phyloP scores from a whole-genome alignment of 1,284 basidiomycete species.

The Sanguinoderma infundibulare region DNA sequence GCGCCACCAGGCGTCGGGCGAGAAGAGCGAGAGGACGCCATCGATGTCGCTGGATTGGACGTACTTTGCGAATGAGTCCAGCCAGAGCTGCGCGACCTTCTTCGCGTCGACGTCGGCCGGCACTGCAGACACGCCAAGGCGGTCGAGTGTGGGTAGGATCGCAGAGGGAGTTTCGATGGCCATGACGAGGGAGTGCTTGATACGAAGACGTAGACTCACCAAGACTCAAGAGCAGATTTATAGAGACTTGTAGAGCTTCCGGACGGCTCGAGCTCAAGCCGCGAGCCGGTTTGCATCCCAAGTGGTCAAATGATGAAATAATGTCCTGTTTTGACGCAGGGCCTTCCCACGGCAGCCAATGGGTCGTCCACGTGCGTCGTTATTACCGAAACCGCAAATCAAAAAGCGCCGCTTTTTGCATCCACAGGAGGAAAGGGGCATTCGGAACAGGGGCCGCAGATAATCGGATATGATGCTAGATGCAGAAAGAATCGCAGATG shows the following conservation, averaged over 20 bases:
- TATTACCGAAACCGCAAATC: too few species aligned
- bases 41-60: slow-evolving; percentile 41
- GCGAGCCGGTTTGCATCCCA: too few species aligned
- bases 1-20: slow-evolving; percentile 56
- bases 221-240: too few species aligned
- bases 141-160: slow-evolving; percentile 50
- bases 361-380: too few species aligned
- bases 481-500: too few species aligned
- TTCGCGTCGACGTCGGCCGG: slow-evolving; percentile 42
- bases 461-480: too few species aligned
- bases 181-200: slow-evolving; percentile 21
- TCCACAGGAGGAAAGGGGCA: too few species aligned
- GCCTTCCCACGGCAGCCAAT: slow-evolving; percentile 19
- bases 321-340: slow-evolving; percentile 16
- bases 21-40: slow-evolving; percentile 43
- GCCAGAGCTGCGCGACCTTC: slow-evolving; percentile 49
- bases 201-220: background rate
- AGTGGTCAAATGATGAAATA: slow-evolving; percentile 24
- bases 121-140: slow-evolving; percentile 39
- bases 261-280: too few species aligned
- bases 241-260: too few species aligned
- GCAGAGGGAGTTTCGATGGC: slow-evolving; percentile 23
- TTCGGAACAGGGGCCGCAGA: too few species aligned
- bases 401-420: too few species aligned
- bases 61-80: slow-evolving; percentile 44